Percentiles rank a stretch among this genome's conserved stretches.
Evolutionary conservation across 2,329 filamentous ascomycete species (phyloP).

Genomic region (Chaetomiaceae sp.): DNA sequence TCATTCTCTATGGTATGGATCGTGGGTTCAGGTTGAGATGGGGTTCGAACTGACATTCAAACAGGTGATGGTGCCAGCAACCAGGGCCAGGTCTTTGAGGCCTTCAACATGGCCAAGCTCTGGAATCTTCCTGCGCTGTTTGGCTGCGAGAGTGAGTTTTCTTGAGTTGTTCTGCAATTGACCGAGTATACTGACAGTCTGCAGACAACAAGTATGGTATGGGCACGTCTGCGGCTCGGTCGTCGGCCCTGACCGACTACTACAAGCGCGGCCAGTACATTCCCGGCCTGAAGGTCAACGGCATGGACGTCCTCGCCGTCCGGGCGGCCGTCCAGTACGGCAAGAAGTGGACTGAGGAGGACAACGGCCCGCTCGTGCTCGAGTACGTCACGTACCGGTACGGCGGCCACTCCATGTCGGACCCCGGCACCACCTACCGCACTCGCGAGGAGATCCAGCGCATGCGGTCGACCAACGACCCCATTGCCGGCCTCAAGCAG

Average conservation of each 20-base stretch:
- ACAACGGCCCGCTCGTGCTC: conserved; percentile 90
- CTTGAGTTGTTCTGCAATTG: too few relatives aligned
- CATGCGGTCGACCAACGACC: conserved; percentile 98
- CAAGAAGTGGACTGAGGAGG: conserved; percentile 77
- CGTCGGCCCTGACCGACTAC: conserved; percentile 96
- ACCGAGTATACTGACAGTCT: conserved; percentile 26
- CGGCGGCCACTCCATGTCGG: conserved; percentile 99
- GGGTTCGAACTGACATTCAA: not conserved
- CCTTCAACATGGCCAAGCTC: conserved; percentile 99
- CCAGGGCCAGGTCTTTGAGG: conserved; percentile 99
- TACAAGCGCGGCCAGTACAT: conserved; percentile 99
- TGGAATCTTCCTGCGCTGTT: conserved; percentile 96
- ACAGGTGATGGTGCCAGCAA: conserved; percentile 88
- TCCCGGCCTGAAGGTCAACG: conserved; percentile 98
- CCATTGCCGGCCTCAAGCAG: conserved; percentile 96
- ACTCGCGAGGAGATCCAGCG: conserved; percentile 99
- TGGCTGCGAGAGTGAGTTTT: conserved; percentile 86
- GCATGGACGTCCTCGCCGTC: conserved; percentile 97
- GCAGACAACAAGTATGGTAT: conserved; percentile 99
- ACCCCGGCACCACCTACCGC: conserved; percentile 98
- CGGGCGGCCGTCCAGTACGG: conserved; percentile 94
- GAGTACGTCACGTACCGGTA: conserved; percentile 99
- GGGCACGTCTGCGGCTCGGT: conserved; percentile 92
- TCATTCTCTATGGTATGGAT: conserved; percentile 70
- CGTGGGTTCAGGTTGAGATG: too few relatives aligned